Conservation (phyloP, 2,329 filamentous ascomycete species). For the Herpomyces periplanetae region DNA sequence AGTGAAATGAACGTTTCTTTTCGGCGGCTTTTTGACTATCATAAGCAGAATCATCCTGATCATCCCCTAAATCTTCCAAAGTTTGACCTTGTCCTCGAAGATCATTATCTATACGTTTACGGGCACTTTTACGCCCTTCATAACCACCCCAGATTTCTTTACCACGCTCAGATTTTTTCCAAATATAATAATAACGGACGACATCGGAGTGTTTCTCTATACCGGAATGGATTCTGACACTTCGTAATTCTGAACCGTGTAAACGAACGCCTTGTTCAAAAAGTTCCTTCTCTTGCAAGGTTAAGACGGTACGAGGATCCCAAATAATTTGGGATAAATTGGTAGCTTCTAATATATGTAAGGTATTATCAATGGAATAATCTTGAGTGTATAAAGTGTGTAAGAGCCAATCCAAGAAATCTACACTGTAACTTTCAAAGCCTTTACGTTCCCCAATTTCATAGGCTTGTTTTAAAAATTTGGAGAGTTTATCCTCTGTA, state of each 20-base stretch:
- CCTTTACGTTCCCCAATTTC: too few species aligned
- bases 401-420: too few species aligned
- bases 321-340: too few species aligned
- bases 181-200: constrained; percentile 78
- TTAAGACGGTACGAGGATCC: too few species aligned
- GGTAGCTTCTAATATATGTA: too few species aligned
- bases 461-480: too few species aligned
- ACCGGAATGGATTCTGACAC: constrained; percentile 49
- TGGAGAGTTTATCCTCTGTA: too few species aligned
- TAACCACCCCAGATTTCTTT: constrained; percentile 65
- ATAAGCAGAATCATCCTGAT: constrained; percentile 76
- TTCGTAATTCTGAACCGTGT: constrained; percentile 57
- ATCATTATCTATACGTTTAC: constrained; percentile 25
- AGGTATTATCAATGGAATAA: too few species aligned
- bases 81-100: constrained; percentile 22
- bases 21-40: constrained; percentile 44
- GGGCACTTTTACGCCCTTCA: constrained; percentile 54
- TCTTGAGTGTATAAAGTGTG: too few species aligned
- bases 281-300: constrained; percentile 35
- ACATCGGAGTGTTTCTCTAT: constrained; percentile 38
- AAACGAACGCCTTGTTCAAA: constrained; percentile 73
- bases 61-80: constrained; percentile 77
- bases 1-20: constrained; percentile 49
- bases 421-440: too few species aligned
- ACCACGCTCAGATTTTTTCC: constrained; percentile 73